phyloP scores from a whole-genome alignment of 2,329 filamentous ascomycete species.

The Cordyceps cicadae region DNA sequence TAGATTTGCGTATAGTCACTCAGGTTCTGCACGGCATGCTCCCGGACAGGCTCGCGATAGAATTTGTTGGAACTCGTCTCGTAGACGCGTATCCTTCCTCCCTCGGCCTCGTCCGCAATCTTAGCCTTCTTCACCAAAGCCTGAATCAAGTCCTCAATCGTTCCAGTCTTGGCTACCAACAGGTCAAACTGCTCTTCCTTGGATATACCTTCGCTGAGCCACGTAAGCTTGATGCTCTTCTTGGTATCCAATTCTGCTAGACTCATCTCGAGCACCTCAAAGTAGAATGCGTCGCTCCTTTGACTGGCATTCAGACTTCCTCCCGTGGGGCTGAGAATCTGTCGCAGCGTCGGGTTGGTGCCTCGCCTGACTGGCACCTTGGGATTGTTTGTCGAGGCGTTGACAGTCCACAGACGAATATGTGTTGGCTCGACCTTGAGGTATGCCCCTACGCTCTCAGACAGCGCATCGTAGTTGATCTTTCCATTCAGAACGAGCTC shows the following conservation, averaged over 20 bases:
- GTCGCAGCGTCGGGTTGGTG: constrained; percentile 60
- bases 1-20: constrained; percentile 80
- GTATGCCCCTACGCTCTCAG: constrained; percentile 72
- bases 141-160: constrained; percentile 67
- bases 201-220: constrained; percentile 79
- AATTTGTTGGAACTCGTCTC: constrained; percentile 78
- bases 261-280: constrained; percentile 90
- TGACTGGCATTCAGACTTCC: constrained; percentile 63
- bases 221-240: constrained; percentile 74
- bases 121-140: constrained; percentile 73
- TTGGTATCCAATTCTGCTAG: constrained; percentile 88
- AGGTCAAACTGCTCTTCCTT: constrained; percentile 85
- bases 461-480: constrained; percentile 80
- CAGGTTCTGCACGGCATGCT: constrained; percentile 68
- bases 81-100: constrained; percentile 67
- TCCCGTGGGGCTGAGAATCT: constrained; percentile 70
- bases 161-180: constrained; percentile 79
- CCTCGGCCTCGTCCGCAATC: constrained; percentile 62
- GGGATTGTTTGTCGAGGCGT: constrained; percentile 65
- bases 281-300: constrained; percentile 72
- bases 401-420: constrained; percentile 84
- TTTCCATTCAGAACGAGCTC: constrained; percentile 74
- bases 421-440: constrained; percentile 75
- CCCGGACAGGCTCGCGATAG: constrained; percentile 64
- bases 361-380: constrained; percentile 70